Base-by-base conservation (phyloP, 1,284 basidiomycete genomes). In the Pseudozyma thailandica region DNA sequence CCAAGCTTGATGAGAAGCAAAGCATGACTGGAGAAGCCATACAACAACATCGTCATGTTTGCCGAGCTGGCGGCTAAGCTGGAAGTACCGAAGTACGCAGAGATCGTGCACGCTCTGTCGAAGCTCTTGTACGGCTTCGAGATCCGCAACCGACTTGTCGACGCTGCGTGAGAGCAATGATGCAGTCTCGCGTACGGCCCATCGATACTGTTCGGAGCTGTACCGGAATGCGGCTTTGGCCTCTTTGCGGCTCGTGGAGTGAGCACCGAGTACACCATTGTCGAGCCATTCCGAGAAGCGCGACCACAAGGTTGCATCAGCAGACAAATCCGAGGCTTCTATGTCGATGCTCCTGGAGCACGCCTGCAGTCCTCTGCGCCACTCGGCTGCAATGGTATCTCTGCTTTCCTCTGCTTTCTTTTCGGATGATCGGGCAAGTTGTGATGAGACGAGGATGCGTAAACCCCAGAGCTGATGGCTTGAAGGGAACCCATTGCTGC, bases 391-490 rank as follows among this genome's bases (percentile, higher is more conserved):
- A 13, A 69, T 49, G 12, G 50, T 13, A 9, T 60, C 54, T 15
- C 54, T 49, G 18, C 57, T 52, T n/a, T 48, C 39, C 15, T 55
- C 48, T 6, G 49, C 13, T 21, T 31, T 35, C 28, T 46, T 59
- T 15, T 35, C 35, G 3, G 63, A 66, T n/a, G 33, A 45, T 20
- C 28, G 50, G 25, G 63, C 57, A 13, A 66, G 27, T 5, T 50
- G 55, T 6, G 58, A 52, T 6, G 46, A 31, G 7, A 68, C 46
- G 8, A 62, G 44, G 38, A 73, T 64, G n/a, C 64, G 70, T 9
- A 73, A 53, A 21, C 56, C 26, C 70, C 70, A 73, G 1, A 73
- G 56, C 20, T 73, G 64, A 44, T 66, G 55, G 51, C 57, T 72
- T 15, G 50, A 33, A 5, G 51, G 37, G 27, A 63, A 66, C 20